Evolutionary conservation across 1,139 yeast genomes (phyloP).

Genomic region (Petasospora fabianii): DNA sequence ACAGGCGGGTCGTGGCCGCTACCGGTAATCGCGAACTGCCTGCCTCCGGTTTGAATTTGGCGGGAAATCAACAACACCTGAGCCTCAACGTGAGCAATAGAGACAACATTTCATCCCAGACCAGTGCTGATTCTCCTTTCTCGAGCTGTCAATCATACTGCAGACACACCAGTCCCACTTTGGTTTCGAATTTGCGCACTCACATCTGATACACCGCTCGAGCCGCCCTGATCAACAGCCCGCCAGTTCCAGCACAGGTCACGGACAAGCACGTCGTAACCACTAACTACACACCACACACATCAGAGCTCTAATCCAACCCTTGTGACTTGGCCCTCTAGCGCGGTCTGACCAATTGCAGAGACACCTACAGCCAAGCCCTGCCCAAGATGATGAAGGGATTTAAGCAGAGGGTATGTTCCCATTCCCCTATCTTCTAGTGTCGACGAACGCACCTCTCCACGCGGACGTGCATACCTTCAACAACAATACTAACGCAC

Average conservation of each 20-base stretch:
- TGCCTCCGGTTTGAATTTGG: neutral
- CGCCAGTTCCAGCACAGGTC: neutral
- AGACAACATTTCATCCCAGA: neutral
- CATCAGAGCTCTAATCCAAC: too few species aligned
- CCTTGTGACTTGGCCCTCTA: too few species aligned
- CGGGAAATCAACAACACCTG: conserved; percentile 1
- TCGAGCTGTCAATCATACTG: neutral
- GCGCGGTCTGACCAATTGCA: too few species aligned
- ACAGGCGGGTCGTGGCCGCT: neutral
- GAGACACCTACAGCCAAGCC: neutral
- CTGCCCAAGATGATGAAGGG: conserved; percentile 41
- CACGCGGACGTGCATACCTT: neutral
- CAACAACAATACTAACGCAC: conserved; percentile 9
- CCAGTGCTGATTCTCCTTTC: neutral
- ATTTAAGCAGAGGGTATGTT: conserved; percentile 37
- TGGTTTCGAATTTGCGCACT: too few species aligned
- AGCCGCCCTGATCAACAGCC: too few species aligned
- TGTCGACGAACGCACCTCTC: neutral
- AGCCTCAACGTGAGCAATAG: neutral
- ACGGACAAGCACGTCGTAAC: neutral
- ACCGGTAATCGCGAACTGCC: conserved; percentile 2
- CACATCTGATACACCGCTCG: too few species aligned
- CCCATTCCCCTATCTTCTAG: neutral
- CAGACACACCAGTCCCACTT: too few species aligned
- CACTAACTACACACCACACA: neutral